phyloP scores from a whole-genome alignment of 192 early-diverging fungal genomes.

The Coemansia furcata region DNA sequence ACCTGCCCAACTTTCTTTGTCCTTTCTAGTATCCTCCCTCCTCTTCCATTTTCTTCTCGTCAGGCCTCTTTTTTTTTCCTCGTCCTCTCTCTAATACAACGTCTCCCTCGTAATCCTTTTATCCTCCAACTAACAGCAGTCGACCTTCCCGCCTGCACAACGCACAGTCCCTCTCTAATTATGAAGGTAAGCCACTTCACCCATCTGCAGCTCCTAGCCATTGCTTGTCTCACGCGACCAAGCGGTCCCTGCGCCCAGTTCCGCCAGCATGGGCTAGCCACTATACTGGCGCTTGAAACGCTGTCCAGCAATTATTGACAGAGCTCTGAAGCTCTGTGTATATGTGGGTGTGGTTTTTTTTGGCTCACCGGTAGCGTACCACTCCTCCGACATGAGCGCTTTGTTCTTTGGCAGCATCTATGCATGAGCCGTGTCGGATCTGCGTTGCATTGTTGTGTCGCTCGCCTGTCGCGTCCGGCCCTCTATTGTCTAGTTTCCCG shows the following conservation, averaged over 20 bases:
- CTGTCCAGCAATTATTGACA: neutral
- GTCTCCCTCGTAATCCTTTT: neutral
- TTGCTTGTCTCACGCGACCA: neutral
- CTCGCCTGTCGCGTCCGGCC: neutral
- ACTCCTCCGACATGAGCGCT: neutral
- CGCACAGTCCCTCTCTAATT: constrained; percentile 1
- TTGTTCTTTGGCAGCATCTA: neutral
- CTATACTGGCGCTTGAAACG: neutral
- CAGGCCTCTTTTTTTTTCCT: neutral
- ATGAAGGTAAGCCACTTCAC: constrained; percentile 26
- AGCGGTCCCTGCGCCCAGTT: neutral
- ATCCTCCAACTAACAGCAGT: neutral
- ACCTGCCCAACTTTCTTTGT: constrained; percentile 2
- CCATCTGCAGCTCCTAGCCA: neutral
- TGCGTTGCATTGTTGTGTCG: neutral
- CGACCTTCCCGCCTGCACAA: neutral
- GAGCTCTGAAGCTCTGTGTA: neutral
- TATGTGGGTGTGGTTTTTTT: neutral
- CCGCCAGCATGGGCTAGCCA: neutral
- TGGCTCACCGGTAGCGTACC: neutral
- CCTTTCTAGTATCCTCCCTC: neutral
- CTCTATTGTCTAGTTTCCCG: neutral
- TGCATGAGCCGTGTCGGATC: constrained; percentile 1
- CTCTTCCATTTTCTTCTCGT: neutral
- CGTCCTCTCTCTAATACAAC: neutral